Evolutionary conservation across 2,329 filamentous ascomycete species (phyloP).

Genomic region (Mycogone perniciosa): DNA sequence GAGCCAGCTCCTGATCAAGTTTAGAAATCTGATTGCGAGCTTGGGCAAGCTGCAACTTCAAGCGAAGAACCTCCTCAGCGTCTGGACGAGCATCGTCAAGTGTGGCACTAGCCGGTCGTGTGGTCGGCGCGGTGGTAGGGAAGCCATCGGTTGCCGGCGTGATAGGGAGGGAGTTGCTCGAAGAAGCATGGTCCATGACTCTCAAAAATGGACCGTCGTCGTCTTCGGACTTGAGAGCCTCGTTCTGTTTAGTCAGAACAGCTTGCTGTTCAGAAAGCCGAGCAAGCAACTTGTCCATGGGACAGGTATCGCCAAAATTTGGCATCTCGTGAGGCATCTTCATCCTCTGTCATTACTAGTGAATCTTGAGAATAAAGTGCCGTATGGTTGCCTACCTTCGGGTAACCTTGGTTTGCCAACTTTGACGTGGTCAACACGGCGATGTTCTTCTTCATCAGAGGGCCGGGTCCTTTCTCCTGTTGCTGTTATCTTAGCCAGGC

Average conservation of each 20-base stretch:
- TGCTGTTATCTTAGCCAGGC: neutral
- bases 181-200: conserved; percentile 42
- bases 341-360: conserved; percentile 27
- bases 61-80: conserved; percentile 56
- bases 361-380: conserved; percentile 10
- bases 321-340: conserved; percentile 41
- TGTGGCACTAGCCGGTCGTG: conserved; percentile 45
- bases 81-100: conserved; percentile 36
- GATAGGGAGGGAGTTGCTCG: conserved; percentile 54
- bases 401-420: conserved; percentile 46
- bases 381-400: conserved; percentile 39
- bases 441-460: conserved; percentile 36
- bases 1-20: conserved; percentile 64
- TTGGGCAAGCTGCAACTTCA: conserved; percentile 65
- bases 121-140: conserved; percentile 41
- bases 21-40: conserved; percentile 64
- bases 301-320: conserved; percentile 35
- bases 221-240: conserved; percentile 40
- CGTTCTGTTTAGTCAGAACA: conserved; percentile 52
- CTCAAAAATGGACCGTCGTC: conserved; percentile 30
- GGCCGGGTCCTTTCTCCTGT: conserved; percentile 17
- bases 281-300: conserved; percentile 67
- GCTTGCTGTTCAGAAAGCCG: conserved; percentile 67
- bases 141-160: conserved; percentile 55
- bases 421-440: conserved; percentile 47